These are phyloP conservation scores for Lasiodiplodia citricola DNA, from an alignment of 2,329 filamentous ascomycete species.

Conservation along the genomic window DNA sequence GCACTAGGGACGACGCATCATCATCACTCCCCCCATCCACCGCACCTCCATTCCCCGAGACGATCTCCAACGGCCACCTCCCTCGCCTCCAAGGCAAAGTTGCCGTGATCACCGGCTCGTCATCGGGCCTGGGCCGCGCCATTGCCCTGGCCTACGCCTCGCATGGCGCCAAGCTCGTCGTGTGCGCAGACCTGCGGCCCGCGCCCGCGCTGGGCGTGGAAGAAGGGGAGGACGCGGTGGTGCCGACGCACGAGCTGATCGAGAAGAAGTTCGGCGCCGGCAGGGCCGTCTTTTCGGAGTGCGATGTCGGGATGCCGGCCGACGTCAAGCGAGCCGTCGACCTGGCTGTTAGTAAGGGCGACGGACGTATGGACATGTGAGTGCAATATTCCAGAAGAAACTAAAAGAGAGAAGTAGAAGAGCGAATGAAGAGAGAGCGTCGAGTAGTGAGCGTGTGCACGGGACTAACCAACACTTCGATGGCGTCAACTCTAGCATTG, in stretches of 20 bases:
- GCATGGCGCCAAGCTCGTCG: conserved; percentile 31
- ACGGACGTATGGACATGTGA: conserved; percentile 41
- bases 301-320: conserved; percentile 34
- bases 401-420: background rate
- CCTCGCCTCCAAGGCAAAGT: conserved; percentile 31
- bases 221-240: background rate
- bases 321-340: conserved; percentile 32
- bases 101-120: conserved; percentile 40
- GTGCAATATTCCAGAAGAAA: background rate
- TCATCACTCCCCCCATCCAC: conserved; percentile 2
- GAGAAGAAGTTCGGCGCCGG: conserved; percentile 20
- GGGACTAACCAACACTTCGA: background rate
- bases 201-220: background rate
- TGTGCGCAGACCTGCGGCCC: conserved; percentile 31
- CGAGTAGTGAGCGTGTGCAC: background rate
- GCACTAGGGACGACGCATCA: background rate
- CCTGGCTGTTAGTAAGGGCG: conserved; percentile 34
- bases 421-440: background rate
- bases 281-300: conserved; percentile 32
- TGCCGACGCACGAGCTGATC: conserved; percentile 28
- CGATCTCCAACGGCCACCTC: background rate
- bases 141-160: conserved; percentile 19
- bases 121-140: conserved; percentile 42
- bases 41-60: background rate
- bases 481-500: conserved; percentile 28